Conservation (phyloP, 441 rosid species). For the Geranium incanum region DNA sequence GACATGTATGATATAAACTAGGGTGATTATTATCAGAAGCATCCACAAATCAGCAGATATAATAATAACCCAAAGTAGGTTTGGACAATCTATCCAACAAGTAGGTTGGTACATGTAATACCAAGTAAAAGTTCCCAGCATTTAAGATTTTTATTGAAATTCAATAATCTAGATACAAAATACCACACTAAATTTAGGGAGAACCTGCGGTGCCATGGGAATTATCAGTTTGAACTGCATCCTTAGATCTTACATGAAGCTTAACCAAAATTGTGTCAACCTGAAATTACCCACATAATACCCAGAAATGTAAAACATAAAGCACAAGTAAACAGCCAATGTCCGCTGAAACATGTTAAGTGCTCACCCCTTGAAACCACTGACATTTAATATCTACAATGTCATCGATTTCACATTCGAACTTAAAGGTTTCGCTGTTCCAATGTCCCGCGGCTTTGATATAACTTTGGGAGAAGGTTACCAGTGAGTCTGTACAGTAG, state of each 20-base stretch:
- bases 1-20: neutral
- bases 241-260: conserved; percentile 44
- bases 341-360: conserved; percentile 12
- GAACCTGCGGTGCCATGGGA: conserved; percentile 42
- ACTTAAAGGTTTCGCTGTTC: conserved; percentile 33
- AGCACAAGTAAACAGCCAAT: conserved; percentile 15
- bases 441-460: conserved; percentile 46
- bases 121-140: neutral
- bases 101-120: conserved; percentile 10
- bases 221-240: conserved; percentile 36
- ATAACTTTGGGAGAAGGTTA: conserved; percentile 50
- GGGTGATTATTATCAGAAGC: conserved; percentile 1
- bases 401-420: conserved; percentile 63
- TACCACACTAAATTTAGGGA: conserved; percentile 13
- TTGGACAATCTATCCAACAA: conserved; percentile 15
- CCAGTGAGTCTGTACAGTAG: conserved; percentile 37
- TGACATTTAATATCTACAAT: conserved; percentile 52
- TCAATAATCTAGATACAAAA: conserved; percentile 10
- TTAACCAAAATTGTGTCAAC: conserved; percentile 47
- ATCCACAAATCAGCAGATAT: neutral
- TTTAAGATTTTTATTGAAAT: conserved; percentile 4
- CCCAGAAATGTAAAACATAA: conserved; percentile 11
- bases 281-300: conserved; percentile 34
- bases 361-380: conserved; percentile 62
- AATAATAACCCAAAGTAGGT: neutral